Base-by-base conservation (phyloP, 2,329 filamentous ascomycete species). In the Ophiostoma perfectum region DNA sequence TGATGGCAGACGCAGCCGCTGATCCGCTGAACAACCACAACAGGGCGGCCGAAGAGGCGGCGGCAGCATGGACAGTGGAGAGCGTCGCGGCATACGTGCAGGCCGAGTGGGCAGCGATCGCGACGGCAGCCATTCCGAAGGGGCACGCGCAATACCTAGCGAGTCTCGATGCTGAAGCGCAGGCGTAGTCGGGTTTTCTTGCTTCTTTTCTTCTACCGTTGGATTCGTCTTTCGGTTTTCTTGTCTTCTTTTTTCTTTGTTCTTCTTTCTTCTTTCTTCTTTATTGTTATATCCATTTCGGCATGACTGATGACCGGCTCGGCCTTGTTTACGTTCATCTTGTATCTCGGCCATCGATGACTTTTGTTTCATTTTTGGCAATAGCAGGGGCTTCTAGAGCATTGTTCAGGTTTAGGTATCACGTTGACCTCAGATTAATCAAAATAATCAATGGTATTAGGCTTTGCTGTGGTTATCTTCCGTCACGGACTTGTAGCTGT, bases 51-150 rank as follows among this genome's bases (percentile, higher is more conserved):
- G 38, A 39, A 18, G 66, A 42, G 3, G 11, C 69, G 70, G 1
- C 71, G 81, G 18, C 76, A 73, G 63, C n/a, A n/a, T 84, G 80
- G 68, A 73, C 82, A 67, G 74, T 80, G 39, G 79, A 80, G 0
- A 73, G 74, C 1, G 79, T 84, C 2, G 71, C 72, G 5, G 69
- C 70, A 0, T 88, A 84, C 70, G 78, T 86, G 3, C 16, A 66
- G 5, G 68, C 72, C 0, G 74, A 80, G 58, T 80, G 81, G 76
- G 69, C 76, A 9, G 72, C 73, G 11, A 77, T 84, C 18, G 67
- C 41, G 0, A 18, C 49, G 6, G 18, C 4, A 11, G 49, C 18
- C 3, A 55, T 55, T 6, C 49, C 49, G n/a, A 2, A 27, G 3
- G 8, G 8, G 1, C 18, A 55, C 18, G 49, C 49, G 3, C 6